phyloP scores from a whole-genome alignment of 2,329 filamentous ascomycete genomes.

The Penicillium sp. region DNA sequence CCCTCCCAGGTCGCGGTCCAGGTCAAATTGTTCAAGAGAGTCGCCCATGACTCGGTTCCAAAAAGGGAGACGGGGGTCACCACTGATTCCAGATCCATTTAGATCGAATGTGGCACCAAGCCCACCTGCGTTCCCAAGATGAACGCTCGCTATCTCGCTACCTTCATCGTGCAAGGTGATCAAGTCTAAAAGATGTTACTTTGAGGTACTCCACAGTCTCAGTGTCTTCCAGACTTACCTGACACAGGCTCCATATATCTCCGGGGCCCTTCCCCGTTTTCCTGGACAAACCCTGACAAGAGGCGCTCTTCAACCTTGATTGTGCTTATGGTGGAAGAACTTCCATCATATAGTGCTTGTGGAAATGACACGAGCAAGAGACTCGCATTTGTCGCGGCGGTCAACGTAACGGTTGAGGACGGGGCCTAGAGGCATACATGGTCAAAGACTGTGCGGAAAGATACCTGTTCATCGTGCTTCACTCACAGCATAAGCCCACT shows the following conservation, averaged over 20 bases:
- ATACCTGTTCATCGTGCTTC: background rate
- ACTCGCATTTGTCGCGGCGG: slow-evolving; percentile 20
- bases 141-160: slow-evolving; percentile 17
- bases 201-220: background rate
- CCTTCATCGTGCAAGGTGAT: slow-evolving; percentile 10
- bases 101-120: slow-evolving; percentile 17
- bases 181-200: slow-evolving; percentile 20
- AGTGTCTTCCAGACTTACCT: slow-evolving; percentile 19
- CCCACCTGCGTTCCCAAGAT: slow-evolving; percentile 28
- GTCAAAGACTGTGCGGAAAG: background rate
- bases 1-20: slow-evolving; percentile 46
- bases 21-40: slow-evolving; percentile 42
- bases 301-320: slow-evolving; percentile 15
- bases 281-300: slow-evolving; percentile 14
- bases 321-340: background rate
- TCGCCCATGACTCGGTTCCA: slow-evolving; percentile 30
- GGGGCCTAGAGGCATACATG: slow-evolving; percentile 14
- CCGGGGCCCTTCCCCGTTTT: slow-evolving; percentile 7
- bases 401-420: slow-evolving; percentile 18
- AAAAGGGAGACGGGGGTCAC: slow-evolving; percentile 9
- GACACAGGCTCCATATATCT: slow-evolving; percentile 30
- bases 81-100: slow-evolving; percentile 3
- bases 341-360: slow-evolving; percentile 12
- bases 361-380: slow-evolving; percentile 21
- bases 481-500: slow-evolving; percentile 30